Conservation (phyloP, 2,329 filamentous ascomycete genomes). For the Epichloe elymi region DNA sequence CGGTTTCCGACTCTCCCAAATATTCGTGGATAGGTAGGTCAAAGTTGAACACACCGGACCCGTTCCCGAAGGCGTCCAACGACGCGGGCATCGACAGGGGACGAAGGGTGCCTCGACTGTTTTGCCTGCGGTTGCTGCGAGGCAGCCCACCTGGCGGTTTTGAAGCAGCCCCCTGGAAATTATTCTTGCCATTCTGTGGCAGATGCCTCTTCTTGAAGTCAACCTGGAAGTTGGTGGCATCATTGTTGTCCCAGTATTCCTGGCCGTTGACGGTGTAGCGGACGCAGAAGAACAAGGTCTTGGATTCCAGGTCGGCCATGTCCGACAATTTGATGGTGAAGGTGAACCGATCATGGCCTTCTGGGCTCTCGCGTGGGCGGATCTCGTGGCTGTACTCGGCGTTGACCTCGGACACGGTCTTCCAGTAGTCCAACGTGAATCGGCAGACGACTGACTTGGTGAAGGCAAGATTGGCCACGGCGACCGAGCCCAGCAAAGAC, state of each 20-base stretch:
- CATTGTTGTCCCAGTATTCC: conserved; percentile 95
- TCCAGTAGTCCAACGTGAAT: conserved; percentile 97
- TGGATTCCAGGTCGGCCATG: conserved; percentile 78
- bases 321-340: conserved; percentile 92
- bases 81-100: conserved; percentile 43
- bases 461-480: conserved; percentile 80
- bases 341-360: conserved; percentile 75
- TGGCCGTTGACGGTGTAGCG: conserved; percentile 73
- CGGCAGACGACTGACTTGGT: conserved; percentile 80
- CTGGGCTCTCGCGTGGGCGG: conserved; percentile 47
- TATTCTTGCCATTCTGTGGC: conserved; percentile 44
- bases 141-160: conserved; percentile 44
- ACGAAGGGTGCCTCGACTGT: conserved; percentile 26
- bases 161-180: conserved; percentile 36
- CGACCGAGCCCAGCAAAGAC: conserved; percentile 68
- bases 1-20: conserved; percentile 46
- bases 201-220: conserved; percentile 77
- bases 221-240: conserved; percentile 75
- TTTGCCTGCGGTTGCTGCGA: conserved; percentile 48
- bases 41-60: conserved; percentile 41
- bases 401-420: conserved; percentile 86
- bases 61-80: conserved; percentile 59
- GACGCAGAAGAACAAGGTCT: conserved; percentile 85
- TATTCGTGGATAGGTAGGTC: conserved; percentile 48
- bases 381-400: conserved; percentile 82